phyloP scores from a whole-genome alignment of 768 basidiomycete species.

The Auricularia cornea region DNA sequence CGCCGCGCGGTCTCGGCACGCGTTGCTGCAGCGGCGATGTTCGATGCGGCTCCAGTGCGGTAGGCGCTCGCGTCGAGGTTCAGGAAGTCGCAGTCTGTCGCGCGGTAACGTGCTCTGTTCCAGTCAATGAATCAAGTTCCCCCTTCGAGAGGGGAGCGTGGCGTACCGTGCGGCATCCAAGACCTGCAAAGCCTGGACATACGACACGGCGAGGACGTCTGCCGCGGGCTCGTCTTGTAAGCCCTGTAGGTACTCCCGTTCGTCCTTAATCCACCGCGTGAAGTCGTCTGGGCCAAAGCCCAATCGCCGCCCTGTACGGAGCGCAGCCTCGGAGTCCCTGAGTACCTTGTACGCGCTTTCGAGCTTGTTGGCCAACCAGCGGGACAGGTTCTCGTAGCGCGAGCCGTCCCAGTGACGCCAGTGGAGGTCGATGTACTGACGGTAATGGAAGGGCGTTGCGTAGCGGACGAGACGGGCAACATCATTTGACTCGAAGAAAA shows the following conservation, averaged over 20 bases:
- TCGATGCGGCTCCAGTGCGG: no score
- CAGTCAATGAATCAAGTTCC: no score
- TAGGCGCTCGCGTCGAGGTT: no score
- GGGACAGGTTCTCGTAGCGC: neutral
- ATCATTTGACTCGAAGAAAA: conserved; percentile 19
- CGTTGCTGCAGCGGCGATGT: no score
- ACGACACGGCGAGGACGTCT: neutral
- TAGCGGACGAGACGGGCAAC: conserved; percentile 9
- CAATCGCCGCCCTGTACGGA: no score
- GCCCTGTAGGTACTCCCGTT: neutral
- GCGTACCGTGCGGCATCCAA: neutral
- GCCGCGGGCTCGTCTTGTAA: neutral
- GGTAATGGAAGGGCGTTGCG: neutral
- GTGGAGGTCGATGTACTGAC: neutral
- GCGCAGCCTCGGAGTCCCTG: neutral
- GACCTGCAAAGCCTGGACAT: neutral
- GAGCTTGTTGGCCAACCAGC: neutral
- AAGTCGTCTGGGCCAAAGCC: neutral
- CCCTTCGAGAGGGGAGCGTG: no score
- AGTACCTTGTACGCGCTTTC: neutral
- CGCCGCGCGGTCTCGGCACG: no score
- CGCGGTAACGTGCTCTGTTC: no score
- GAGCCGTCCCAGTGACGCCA: neutral
- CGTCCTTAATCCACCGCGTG: neutral
- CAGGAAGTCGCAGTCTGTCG: no score